Evolutionary conservation across 1,284 basidiomycete species (phyloP).

Genomic region (Rhodotorula sp.): DNA sequence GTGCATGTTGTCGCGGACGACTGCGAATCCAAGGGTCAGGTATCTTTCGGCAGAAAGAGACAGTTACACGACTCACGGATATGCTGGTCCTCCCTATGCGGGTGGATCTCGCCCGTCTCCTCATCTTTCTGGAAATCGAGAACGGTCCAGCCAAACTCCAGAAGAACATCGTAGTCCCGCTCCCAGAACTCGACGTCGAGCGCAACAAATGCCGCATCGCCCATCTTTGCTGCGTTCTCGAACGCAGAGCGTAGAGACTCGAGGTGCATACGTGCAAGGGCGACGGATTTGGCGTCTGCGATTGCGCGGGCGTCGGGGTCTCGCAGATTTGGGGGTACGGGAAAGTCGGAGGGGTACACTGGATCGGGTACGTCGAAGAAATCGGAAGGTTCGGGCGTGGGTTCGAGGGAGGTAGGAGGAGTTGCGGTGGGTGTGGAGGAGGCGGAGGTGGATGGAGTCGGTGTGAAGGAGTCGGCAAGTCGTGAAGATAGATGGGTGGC

Average conservation of each 20-base stretch:
- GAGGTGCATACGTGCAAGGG: conserved; percentile 13
- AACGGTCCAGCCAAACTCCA: conserved; percentile 34
- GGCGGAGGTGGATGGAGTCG: too few relatives aligned
- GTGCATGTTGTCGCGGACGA: conserved; percentile 25
- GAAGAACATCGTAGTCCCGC: conserved; percentile 12
- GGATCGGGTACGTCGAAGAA: background rate
- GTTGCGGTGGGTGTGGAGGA: too few relatives aligned
- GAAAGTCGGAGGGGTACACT: background rate
- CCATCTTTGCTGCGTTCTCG: conserved; percentile 9
- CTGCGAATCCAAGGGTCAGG: background rate
- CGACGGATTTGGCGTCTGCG: conserved; percentile 17
- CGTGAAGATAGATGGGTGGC: too few relatives aligned
- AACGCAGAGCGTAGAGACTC: conserved; percentile 11
- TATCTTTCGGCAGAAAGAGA: background rate
- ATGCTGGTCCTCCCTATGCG: conserved; percentile 23
- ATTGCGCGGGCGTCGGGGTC: background rate
- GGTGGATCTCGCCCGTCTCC: conserved; percentile 10
- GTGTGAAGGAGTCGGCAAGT: too few relatives aligned
- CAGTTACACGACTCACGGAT: background rate
- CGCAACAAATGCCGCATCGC: conserved; percentile 30
- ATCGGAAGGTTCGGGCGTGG: conserved; percentile 5
- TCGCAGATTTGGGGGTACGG: background rate
- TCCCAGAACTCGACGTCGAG: conserved; percentile 39
- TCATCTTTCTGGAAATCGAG: conserved; percentile 19
- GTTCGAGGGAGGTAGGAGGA: too few relatives aligned